A percentile compares a stretch with the other conserved stretches of the same genome.
Conservation (phyloP, 768 basidiomycete species). For the Arthromyces matolae region DNA sequence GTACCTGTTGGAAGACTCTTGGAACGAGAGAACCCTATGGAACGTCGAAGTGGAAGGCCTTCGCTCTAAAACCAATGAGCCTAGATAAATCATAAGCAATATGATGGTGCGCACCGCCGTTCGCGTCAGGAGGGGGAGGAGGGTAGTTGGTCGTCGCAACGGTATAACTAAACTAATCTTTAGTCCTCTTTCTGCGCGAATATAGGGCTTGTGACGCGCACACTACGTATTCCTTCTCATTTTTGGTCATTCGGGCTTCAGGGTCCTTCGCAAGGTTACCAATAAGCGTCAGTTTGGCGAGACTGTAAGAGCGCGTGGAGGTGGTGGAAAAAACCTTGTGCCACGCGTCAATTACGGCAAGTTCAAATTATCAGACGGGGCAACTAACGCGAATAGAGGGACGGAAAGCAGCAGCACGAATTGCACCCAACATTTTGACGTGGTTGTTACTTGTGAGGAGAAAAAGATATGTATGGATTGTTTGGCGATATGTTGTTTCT, state of each 20-base stretch:
- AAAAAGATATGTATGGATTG: constrained; percentile 1
- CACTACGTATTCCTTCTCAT: constrained; percentile 76
- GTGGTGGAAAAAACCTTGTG: constrained; percentile 64
- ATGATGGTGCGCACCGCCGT: constrained; percentile 50
- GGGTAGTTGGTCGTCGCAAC: constrained; percentile 70
- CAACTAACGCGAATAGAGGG: constrained; percentile 45
- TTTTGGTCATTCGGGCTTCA: constrained; percentile 63
- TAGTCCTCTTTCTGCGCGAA: neutral
- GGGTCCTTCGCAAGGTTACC: constrained; percentile 73
- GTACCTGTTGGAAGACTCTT: constrained; percentile 54
- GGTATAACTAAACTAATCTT: constrained; percentile 51
- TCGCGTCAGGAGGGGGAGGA: constrained; percentile 52
- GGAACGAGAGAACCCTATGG: constrained; percentile 76
- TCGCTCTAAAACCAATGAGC: constrained; percentile 41
- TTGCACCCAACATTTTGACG: constrained; percentile 45
- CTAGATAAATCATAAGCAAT: neutral
- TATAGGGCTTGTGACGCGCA: constrained; percentile 32
- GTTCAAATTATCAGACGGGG: neutral
- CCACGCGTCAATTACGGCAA: neutral
- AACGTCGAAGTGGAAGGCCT: constrained; percentile 55
- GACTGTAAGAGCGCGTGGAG: constrained; percentile 48
- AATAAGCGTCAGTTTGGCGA: constrained; percentile 75
- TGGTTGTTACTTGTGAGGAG: neutral
- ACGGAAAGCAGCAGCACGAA: constrained; percentile 43
- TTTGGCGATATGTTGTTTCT: constrained; percentile 17